Conservation (phyloP, 495 filamentous ascomycete genomes). For the Penicillium alfredii region DNA sequence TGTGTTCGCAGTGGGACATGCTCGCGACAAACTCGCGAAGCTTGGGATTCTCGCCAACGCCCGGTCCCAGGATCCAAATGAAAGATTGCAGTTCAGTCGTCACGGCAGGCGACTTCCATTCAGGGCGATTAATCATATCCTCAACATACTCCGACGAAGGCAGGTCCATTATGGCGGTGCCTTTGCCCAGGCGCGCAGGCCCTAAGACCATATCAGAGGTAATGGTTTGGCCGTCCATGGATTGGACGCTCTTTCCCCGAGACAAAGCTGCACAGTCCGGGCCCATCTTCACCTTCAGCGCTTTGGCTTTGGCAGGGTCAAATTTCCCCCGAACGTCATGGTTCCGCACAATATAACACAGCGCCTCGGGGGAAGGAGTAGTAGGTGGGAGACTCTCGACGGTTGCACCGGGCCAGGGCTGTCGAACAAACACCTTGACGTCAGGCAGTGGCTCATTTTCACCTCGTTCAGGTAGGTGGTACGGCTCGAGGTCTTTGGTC, state of each 20-base stretch:
- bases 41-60: constrained; percentile 53
- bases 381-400: constrained; percentile 60
- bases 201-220: constrained; percentile 65
- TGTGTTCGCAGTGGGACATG: constrained; percentile 57
- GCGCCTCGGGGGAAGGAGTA: constrained; percentile 53
- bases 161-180: constrained; percentile 75
- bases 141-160: constrained; percentile 63
- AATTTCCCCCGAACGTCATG: constrained; percentile 78
- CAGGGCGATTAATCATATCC: constrained; percentile 56
- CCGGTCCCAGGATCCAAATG: constrained; percentile 73
- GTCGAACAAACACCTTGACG: constrained; percentile 66
- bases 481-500: constrained; percentile 60
- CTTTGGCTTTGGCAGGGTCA: constrained; percentile 52
- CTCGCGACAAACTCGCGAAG: constrained; percentile 63
- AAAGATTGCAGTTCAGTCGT: constrained; percentile 62
- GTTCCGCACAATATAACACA: constrained; percentile 79
- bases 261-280: constrained; percentile 49
- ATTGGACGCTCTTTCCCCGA: constrained; percentile 49
- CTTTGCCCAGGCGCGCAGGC: constrained; percentile 48
- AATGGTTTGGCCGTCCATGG: constrained; percentile 49
- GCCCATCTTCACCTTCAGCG: constrained; percentile 49
- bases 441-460: constrained; percentile 46
- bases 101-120: constrained; percentile 63
- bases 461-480: constrained; percentile 59
- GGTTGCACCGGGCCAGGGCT: constrained; percentile 76